Evolutionary conservation across 2,329 filamentous ascomycete species (phyloP).

Genomic region (Phoma sp.): DNA sequence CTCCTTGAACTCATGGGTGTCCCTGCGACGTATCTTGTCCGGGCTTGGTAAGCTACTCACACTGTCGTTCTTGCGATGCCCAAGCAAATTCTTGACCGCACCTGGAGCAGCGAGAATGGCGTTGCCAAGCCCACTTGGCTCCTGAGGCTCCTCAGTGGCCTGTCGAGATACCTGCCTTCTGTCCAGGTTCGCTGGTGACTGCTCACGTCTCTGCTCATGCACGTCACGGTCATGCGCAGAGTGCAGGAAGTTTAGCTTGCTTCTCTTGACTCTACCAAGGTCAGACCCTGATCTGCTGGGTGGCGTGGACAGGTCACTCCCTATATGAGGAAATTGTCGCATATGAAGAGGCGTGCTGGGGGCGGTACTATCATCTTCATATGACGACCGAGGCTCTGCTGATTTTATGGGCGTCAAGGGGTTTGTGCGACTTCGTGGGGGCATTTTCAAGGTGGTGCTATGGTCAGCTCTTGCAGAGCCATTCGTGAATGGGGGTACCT

Average conservation of each 20-base stretch:
- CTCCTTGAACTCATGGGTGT: slow-evolving; percentile 51
- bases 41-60: slow-evolving; percentile 41
- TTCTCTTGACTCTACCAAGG: slow-evolving; percentile 44
- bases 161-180: slow-evolving; percentile 37
- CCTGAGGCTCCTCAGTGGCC: slow-evolving; percentile 39
- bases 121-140: slow-evolving; percentile 37
- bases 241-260: slow-evolving; percentile 51
- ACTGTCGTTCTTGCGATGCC: slow-evolving; percentile 48
- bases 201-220: slow-evolving; percentile 25
- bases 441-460: slow-evolving; percentile 28
- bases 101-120: slow-evolving; percentile 41
- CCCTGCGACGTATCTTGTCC: slow-evolving; percentile 35
- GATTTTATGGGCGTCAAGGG: slow-evolving; percentile 27
- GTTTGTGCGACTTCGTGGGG: slow-evolving; percentile 25
- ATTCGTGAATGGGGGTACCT: slow-evolving; percentile 28
- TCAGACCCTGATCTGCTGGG: slow-evolving; percentile 40
- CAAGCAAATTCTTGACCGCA: slow-evolving; percentile 41
- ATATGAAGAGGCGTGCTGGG: slow-evolving; percentile 46
- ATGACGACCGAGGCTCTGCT: slow-evolving; percentile 46
- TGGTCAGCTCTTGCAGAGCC: slow-evolving; percentile 26
- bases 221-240: slow-evolving; percentile 43
- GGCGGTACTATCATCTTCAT: slow-evolving; percentile 48
- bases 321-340: slow-evolving; percentile 41
- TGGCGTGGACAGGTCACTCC: slow-evolving; percentile 46
- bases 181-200: slow-evolving; percentile 27